Base-by-base conservation (phyloP, 192 early-diverging fungal species). In the Coemansia sp. region DNA sequence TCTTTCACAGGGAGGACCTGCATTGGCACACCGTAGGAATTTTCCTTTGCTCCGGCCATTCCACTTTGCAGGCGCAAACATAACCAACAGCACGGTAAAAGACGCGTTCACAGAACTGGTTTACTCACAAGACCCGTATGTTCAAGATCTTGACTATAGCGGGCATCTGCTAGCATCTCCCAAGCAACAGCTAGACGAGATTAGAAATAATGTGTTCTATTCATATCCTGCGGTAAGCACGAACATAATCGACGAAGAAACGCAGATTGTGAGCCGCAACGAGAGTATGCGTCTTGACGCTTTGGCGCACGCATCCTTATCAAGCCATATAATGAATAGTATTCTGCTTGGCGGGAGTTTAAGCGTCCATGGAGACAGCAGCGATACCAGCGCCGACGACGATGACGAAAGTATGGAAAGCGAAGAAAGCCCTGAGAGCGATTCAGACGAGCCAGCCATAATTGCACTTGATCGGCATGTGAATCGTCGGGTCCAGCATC, bases 1-100 rank as follows among this genome's bases (percentile, higher is more conserved):
- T 34, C 84, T 89, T 6, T 53, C 59, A 6, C 73, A 72, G 43
- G 68, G 82, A 4, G 80, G 80, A 6, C 80, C 80, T 38, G 26
- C 60, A 20, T 24, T 64, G 7, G 49, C 60, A 15, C 78, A 81
- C 18, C 78, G 70, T 24, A 45, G 34, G 14, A 81, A 72, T 36
- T 76, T 72, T 35, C 78, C 78, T 6, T 51, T 76, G 43, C 66
- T 76, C 7, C 48, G 48, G 24, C 45, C 44, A 12, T 33, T 45
- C 26, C 66, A 81, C n/a, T 33, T 75, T n/a, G 33, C 64, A 5
- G 60, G 44, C 3, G 64, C 61, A 9, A 60, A 59, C 15, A 33
- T 76, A 4, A 45, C 36, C 35, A 64, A 67, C 20, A 14, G 26
- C 9, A 56, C 45, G 3, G 52, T 56, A 12, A 64, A 34, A 26